phyloP scores from a whole-genome alignment of 345 rosid species.

The Sonneratia caseolaris region DNA sequence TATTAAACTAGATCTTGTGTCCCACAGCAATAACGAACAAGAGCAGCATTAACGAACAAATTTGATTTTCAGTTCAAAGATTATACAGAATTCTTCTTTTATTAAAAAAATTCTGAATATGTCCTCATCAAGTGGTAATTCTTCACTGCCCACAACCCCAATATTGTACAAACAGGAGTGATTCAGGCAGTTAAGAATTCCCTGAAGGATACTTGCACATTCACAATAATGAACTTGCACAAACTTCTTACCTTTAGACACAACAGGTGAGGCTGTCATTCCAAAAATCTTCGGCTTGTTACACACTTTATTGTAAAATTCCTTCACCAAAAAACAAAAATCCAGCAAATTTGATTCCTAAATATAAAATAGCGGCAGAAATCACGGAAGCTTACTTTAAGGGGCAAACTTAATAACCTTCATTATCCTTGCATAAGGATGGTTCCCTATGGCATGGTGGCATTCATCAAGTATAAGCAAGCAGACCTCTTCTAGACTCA shows the following conservation, averaged over 20 bases:
- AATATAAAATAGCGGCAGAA: not conserved
- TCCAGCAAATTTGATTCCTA: no score
- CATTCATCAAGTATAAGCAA: constrained; percentile 79
- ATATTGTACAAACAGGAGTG: not conserved
- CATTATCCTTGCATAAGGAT: constrained; percentile 73
- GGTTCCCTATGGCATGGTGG: constrained; percentile 69
- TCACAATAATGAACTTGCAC: not conserved
- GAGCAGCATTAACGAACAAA: not conserved
- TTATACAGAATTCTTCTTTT: not conserved
- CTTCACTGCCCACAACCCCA: not conserved
- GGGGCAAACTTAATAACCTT: constrained; percentile 35
- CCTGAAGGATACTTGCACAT: no score
- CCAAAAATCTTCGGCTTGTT: constrained; percentile 80
- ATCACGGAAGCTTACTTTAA: constrained; percentile 3
- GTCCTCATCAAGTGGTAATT: not conserved
- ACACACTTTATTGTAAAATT: constrained; percentile 49
- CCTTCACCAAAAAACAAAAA: constrained; percentile 33
- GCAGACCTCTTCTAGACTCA: constrained; percentile 48
- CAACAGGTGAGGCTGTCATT: constrained; percentile 57
- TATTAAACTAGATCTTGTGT: not conserved
- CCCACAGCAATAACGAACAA: not conserved
- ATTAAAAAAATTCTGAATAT: not conserved
- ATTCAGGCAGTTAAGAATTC: no score
- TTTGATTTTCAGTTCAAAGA: not conserved
- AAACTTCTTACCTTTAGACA: constrained; percentile 48